A percentile compares a stretch with the other conserved stretches of the same genome.
Evolutionary conservation across 257 asterid genomes (phyloP).

Genomic region (Coffea eugenioides): DNA sequence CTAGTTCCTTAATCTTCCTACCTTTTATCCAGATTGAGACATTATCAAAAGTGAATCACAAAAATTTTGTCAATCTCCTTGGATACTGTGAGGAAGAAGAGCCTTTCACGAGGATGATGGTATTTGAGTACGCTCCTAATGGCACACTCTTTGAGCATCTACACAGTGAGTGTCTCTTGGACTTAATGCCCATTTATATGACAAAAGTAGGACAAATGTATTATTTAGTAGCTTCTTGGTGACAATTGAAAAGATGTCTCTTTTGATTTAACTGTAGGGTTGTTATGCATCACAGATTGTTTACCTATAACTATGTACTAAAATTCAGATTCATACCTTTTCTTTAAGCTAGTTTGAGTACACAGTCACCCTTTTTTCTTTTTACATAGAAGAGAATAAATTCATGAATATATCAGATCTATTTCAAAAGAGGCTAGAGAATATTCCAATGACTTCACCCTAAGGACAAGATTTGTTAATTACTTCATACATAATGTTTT

Average conservation of each 20-base stretch:
- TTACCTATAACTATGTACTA: not conserved
- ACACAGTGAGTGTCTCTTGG: slow-evolving; percentile 58
- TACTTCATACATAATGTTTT: too few relatives aligned
- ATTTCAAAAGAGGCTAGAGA: not conserved
- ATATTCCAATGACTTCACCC: not conserved
- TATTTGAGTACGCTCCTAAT: slow-evolving; percentile 89
- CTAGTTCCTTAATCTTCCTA: slow-evolving; percentile 10
- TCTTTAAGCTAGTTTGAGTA: not conserved
- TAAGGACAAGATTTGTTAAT: not conserved
- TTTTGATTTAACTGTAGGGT: not conserved
- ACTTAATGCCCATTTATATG: not conserved
- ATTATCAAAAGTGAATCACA: slow-evolving; percentile 79
- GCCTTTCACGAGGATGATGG: slow-evolving; percentile 92
- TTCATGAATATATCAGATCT: not conserved
- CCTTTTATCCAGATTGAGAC: slow-evolving; percentile 59
- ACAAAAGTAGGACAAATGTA: not conserved
- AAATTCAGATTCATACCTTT: not conserved
- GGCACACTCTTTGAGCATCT: slow-evolving; percentile 94
- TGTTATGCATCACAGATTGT: not conserved
- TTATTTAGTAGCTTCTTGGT: not conserved
- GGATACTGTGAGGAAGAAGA: slow-evolving; percentile 81
- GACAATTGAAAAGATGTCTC: not conserved
- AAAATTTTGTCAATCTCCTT: slow-evolving; percentile 73
- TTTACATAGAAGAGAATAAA: not conserved
- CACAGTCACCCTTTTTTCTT: not conserved